Percentiles rank a stretch among this genome's conserved stretches.
These are phyloP conservation scores for Podaxis sp. DNA, from an alignment of 768 basidiomycete species.

Conservation along the genomic window DNA sequence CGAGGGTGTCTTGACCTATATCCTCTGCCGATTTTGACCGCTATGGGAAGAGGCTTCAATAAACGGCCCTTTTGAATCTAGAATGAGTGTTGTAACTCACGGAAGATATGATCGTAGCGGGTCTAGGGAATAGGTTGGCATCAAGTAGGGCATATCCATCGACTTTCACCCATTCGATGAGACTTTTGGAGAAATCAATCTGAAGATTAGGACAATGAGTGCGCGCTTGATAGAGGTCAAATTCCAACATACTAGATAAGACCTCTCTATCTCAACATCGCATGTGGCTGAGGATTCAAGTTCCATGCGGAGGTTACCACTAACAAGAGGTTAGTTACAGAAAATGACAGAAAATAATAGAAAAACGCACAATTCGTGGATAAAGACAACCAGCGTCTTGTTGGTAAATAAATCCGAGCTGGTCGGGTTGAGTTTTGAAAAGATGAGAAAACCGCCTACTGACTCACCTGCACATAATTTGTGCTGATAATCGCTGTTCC, in stretches of 20 bases:
- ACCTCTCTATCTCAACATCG: slow-evolving; percentile 74
- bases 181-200: slow-evolving; percentile 81
- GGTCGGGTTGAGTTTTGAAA: neutral
- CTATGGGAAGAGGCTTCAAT: slow-evolving; percentile 18
- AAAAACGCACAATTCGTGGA: slow-evolving; percentile 86
- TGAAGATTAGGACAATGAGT: slow-evolving; percentile 26
- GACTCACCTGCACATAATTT: slow-evolving; percentile 87
- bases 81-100: neutral
- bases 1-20: slow-evolving; percentile 55
- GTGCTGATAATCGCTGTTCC: slow-evolving; percentile 70
- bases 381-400: slow-evolving; percentile 76
- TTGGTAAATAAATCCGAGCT: slow-evolving; percentile 79
- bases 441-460: neutral
- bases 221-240: neutral
- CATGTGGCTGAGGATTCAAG: slow-evolving; percentile 68
- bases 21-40: slow-evolving; percentile 38
- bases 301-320: slow-evolving; percentile 86
- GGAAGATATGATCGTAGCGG: slow-evolving; percentile 18
- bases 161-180: slow-evolving; percentile 71
- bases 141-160: slow-evolving; percentile 77
- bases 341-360: neutral
- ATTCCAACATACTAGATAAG: slow-evolving; percentile 63
- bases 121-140: slow-evolving; percentile 76
- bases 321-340: slow-evolving; percentile 24
- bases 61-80: neutral